phyloP scores from a whole-genome alignment of 2,329 filamentous ascomycete species.

The Diplodia corticola region DNA sequence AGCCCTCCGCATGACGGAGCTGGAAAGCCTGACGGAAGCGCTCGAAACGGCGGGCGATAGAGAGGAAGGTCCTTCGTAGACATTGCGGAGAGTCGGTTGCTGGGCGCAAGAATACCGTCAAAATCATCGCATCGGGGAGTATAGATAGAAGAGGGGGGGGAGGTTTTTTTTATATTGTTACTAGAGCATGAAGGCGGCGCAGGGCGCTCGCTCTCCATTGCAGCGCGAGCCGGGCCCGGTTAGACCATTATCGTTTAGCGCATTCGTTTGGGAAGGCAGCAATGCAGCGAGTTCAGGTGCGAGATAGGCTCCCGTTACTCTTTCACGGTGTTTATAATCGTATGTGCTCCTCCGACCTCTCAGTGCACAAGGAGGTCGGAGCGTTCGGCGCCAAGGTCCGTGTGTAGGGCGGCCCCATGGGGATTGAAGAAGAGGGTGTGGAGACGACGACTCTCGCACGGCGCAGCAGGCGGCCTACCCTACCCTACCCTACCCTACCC shows the following conservation, averaged over 20 bases:
- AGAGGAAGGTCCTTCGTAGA: not conserved
- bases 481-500: no score
- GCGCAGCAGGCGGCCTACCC: not conserved
- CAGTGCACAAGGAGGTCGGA: not conserved
- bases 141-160: not conserved
- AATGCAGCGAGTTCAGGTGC: no score
- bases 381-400: not conserved
- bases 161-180: not conserved
- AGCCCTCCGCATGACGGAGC: constrained; percentile 77
- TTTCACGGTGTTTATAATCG: not conserved
- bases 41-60: not conserved
- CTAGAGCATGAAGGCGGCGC: not conserved
- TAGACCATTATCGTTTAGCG: not conserved
- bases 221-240: not conserved
- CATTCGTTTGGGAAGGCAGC: not conserved
- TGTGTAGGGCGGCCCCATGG: constrained; percentile 2
- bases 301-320: no score
- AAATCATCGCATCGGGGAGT: no score
- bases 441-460: not conserved
- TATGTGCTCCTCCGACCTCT: no score
- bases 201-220: not conserved
- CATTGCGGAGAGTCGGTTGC: not conserved
- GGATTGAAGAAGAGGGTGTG: not conserved
- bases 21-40: constrained; percentile 54
- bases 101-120: no score